Percentiles rank a stretch among this genome's conserved stretches.
These are phyloP conservation scores for Albizia julibrissin DNA, from an alignment of 306 rosid species.

Conservation along the genomic window DNA sequence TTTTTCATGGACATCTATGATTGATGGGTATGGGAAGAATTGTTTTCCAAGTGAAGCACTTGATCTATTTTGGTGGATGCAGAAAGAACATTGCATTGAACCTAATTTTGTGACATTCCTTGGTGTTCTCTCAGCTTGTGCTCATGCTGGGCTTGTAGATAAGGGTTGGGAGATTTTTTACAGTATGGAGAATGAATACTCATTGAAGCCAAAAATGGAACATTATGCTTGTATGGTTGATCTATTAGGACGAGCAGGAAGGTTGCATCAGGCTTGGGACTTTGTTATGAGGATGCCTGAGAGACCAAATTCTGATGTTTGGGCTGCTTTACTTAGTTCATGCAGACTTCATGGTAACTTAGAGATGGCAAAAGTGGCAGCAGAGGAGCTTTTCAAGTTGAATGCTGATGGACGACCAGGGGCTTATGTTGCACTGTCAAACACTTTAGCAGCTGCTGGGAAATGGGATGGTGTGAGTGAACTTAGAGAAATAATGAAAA, in stretches of 20 bases:
- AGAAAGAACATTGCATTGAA: conserved; percentile 35
- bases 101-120: conserved; percentile 86
- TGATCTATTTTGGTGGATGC: conserved; percentile 63
- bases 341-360: conserved; percentile 71
- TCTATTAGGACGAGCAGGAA: conserved; percentile 87
- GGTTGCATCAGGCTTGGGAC: conserved; percentile 71
- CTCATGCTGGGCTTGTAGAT: conserved; percentile 78
- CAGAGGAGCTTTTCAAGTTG: conserved; percentile 73
- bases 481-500: conserved; percentile 81
- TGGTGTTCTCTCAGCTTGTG: conserved; percentile 83
- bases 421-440: conserved; percentile 83
- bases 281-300: conserved; percentile 66
- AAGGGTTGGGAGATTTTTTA: conserved; percentile 71
- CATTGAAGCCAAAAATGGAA: conserved; percentile 76
- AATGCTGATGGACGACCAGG: conserved; percentile 68
- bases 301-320: conserved; percentile 82
- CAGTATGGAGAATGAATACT: conserved; percentile 65
- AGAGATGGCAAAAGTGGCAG: conserved; percentile 76
- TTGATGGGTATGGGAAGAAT: conserved; percentile 92
- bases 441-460: conserved; percentile 84
- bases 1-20: conserved; percentile 94
- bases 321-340: conserved; percentile 91
- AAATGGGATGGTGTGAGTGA: conserved; percentile 90
- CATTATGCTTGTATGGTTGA: conserved; percentile 94
- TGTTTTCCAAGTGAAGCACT: conserved; percentile 76